Conservation (phyloP, 2,329 filamentous ascomycete species). For the Passalora sequoiae region DNA sequence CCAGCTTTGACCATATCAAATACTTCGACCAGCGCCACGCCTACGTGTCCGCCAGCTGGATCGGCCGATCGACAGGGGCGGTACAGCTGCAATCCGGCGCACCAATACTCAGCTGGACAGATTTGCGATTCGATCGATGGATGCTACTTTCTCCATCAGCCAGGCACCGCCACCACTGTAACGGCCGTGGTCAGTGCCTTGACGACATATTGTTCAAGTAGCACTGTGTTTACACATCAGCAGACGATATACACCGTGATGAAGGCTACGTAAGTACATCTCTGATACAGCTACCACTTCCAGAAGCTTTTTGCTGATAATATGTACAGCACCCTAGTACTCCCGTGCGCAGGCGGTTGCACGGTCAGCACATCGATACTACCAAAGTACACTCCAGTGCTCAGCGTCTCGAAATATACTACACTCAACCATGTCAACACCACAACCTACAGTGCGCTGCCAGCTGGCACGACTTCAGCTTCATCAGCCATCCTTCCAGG, state of each 20-base stretch:
- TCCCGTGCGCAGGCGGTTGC: constrained; percentile 18
- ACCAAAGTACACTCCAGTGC: background rate
- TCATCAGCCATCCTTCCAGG: constrained; percentile 1
- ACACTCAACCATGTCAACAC: constrained; percentile 2
- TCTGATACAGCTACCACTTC: too few species aligned
- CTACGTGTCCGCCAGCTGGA: background rate
- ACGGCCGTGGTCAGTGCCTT: constrained; percentile 52
- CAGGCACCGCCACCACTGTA: background rate
- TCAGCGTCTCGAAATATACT: background rate
- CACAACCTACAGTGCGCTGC: background rate
- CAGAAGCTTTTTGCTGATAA: constrained; percentile 65
- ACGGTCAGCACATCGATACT: constrained; percentile 11
- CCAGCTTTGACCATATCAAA: too few species aligned
- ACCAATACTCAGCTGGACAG: constrained; percentile 20
- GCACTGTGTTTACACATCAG: constrained; percentile 57
- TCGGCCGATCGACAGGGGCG: constrained; percentile 1
- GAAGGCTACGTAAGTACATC: too few species aligned
- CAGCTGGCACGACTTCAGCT: constrained; percentile 1
- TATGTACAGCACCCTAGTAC: constrained; percentile 24
- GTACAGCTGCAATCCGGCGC: constrained; percentile 25
- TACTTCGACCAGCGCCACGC: background rate
- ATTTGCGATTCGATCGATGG: constrained; percentile 12
- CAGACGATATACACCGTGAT: constrained; percentile 53
- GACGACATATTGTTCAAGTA: constrained; percentile 66
- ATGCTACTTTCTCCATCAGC: constrained; percentile 6